These are phyloP conservation scores for Alternaria brassicicola DNA, from an alignment of 2,329 filamentous ascomycete species.

Conservation along the genomic window DNA sequence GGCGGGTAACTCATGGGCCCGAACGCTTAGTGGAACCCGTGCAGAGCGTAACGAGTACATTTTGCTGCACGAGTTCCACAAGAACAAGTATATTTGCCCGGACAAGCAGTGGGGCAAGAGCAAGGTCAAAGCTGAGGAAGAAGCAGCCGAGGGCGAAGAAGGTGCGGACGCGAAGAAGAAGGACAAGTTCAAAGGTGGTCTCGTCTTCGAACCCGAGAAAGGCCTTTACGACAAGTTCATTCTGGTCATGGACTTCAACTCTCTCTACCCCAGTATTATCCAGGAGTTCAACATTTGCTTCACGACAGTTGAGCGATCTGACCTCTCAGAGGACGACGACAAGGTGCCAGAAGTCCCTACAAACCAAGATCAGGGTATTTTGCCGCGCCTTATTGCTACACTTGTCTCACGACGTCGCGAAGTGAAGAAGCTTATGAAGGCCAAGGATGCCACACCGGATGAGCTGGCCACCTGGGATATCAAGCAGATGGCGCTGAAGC, in stretches of 20 bases:
- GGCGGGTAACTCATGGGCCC: slow-evolving; percentile 97
- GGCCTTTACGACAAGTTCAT: slow-evolving; percentile 98
- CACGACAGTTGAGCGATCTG: slow-evolving; percentile 85
- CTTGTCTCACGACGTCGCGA: slow-evolving; percentile 87
- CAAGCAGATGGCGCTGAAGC: slow-evolving; percentile 93
- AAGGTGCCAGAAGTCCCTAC: slow-evolving; percentile 84
- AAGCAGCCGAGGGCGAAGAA: slow-evolving; percentile 71
- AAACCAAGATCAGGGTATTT: slow-evolving; percentile 79
- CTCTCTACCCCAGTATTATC: slow-evolving; percentile 96
- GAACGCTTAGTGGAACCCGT: slow-evolving; percentile 91
- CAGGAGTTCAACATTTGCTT: slow-evolving; percentile 99
- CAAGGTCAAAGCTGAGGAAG: slow-evolving; percentile 74
- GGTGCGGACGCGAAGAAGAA: slow-evolving; percentile 86
- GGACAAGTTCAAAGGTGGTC: slow-evolving; percentile 98
- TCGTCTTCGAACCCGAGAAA: slow-evolving; percentile 97
- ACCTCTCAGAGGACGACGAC: slow-evolving; percentile 78
- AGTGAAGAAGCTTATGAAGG: slow-evolving; percentile 97
- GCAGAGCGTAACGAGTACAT: slow-evolving; percentile 99
- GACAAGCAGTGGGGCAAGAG: slow-evolving; percentile 87
- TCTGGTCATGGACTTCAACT: slow-evolving; percentile 99
- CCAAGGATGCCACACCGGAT: slow-evolving; percentile 82
- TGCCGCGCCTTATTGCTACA: slow-evolving; percentile 89
- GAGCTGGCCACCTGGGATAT: slow-evolving; percentile 96
- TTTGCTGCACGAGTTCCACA: slow-evolving; percentile 93
- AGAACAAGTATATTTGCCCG: slow-evolving; percentile 96